Evolutionary conservation across 2,329 filamentous ascomycete species (phyloP).

Genomic region (Claviceps cyperi): DNA sequence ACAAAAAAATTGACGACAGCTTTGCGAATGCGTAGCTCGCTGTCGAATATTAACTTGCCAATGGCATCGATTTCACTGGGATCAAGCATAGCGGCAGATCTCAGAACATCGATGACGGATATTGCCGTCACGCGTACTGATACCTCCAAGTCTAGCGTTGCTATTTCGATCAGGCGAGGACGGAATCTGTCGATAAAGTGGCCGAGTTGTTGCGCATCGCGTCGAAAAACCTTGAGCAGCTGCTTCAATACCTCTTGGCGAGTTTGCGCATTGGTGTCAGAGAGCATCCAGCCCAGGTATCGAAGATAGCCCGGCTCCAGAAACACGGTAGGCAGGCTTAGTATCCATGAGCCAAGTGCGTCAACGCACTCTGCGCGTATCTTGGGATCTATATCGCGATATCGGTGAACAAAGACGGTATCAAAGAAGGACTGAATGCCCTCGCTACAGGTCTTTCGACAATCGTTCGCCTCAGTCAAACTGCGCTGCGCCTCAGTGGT

Average conservation of each 20-base stretch:
- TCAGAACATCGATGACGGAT: constrained; percentile 65
- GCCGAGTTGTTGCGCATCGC: constrained; percentile 68
- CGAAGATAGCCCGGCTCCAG: constrained; percentile 82
- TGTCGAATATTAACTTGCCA: constrained; percentile 78
- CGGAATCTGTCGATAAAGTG: constrained; percentile 91
- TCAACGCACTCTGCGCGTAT: constrained; percentile 82
- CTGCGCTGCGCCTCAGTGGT: constrained; percentile 59
- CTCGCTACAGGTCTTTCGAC: constrained; percentile 53
- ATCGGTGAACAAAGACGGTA: constrained; percentile 86
- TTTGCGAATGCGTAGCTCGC: constrained; percentile 70
- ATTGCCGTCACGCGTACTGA: constrained; percentile 69
- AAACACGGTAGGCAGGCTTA: constrained; percentile 70
- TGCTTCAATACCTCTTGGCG: constrained; percentile 80
- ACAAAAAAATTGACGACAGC: constrained; percentile 84
- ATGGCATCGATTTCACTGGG: constrained; percentile 82
- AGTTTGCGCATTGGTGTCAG: constrained; percentile 60
- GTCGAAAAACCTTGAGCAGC: constrained; percentile 63
- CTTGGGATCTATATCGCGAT: constrained; percentile 80
- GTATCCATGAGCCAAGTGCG: constrained; percentile 80
- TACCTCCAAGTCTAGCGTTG: constrained; percentile 68
- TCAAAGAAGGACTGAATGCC: constrained; percentile 79
- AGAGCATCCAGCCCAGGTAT: constrained; percentile 91
- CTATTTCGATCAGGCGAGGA: constrained; percentile 80
- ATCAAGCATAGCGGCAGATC: constrained; percentile 74
- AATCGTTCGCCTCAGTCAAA: constrained; percentile 54